These are phyloP conservation scores for Passiflora organensis DNA, from an alignment of 345 rosid species.

Conservation along the genomic window DNA sequence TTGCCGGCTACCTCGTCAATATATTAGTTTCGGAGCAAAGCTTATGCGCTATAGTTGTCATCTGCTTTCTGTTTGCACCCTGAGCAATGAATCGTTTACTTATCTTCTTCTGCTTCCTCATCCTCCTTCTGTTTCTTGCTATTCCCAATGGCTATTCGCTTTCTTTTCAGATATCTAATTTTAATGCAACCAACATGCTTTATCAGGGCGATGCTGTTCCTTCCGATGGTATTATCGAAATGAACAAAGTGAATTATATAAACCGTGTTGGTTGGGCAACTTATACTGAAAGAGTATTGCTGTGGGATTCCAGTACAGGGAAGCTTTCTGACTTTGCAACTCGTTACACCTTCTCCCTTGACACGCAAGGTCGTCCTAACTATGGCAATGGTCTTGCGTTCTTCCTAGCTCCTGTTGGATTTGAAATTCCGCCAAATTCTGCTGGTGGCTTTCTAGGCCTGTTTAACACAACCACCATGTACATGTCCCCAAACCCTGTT, in stretches of 20 bases:
- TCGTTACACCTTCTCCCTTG: constrained; percentile 31
- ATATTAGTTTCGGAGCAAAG: too few species aligned
- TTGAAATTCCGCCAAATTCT: constrained; percentile 39
- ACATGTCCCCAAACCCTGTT: constrained; percentile 19
- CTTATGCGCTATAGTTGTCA: too few species aligned
- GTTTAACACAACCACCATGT: constrained; percentile 17
- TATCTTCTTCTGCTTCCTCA: neutral
- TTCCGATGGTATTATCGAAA: constrained; percentile 23
- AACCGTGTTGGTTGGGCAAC: constrained; percentile 34
- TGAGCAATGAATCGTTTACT: too few species aligned
- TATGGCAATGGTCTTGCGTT: constrained; percentile 33
- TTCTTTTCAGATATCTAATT: constrained; percentile 20
- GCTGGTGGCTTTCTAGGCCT: constrained; percentile 40
- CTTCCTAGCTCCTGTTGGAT: constrained; percentile 37
- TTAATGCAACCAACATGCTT: constrained; percentile 9
- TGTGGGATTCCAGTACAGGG: constrained; percentile 31
- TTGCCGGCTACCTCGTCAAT: too few species aligned
- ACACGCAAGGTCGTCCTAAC: neutral
- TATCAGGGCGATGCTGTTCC: constrained; percentile 35
- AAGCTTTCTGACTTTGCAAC: constrained; percentile 29
- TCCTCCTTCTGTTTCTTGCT: neutral
- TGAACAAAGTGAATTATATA: constrained; percentile 15
- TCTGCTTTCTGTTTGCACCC: too few species aligned
- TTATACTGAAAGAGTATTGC: constrained; percentile 16
- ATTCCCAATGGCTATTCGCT: constrained; percentile 14